These are phyloP conservation scores for Phialemoniopsis sp. DNA, from an alignment of 2,329 filamentous ascomycete genomes.

Conservation along the genomic window DNA sequence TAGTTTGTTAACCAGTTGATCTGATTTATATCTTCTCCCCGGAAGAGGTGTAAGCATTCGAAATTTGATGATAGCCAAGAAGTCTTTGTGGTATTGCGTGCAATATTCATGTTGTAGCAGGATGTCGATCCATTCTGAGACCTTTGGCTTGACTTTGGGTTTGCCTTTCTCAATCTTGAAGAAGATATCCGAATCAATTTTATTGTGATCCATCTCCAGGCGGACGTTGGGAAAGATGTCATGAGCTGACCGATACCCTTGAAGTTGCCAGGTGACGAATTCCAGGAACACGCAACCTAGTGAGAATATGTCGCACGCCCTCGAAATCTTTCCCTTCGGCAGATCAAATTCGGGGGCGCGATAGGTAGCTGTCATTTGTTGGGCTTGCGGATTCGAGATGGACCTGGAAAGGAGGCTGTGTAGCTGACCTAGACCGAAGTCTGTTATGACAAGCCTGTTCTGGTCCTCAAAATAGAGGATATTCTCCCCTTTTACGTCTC, in stretches of 20 bases:
- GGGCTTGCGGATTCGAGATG: neutral
- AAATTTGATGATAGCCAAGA: conserved; percentile 10
- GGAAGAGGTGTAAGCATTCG: conserved; percentile 11
- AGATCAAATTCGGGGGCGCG: conserved; percentile 31
- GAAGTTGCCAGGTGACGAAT: conserved; percentile 26
- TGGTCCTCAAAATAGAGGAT: conserved; percentile 10
- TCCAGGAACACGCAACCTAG: conserved; percentile 30
- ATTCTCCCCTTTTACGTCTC: conserved; percentile 16
- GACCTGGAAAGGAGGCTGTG: neutral
- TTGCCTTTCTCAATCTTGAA: conserved; percentile 8
- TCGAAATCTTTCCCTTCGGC: conserved; percentile 16
- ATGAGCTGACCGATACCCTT: conserved; percentile 12
- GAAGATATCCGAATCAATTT: conserved; percentile 11
- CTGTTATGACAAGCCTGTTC: conserved; percentile 4
- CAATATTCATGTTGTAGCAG: conserved; percentile 7
- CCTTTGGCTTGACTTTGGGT: conserved; percentile 7
- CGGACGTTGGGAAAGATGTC: conserved; percentile 7
- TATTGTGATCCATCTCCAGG: conserved; percentile 4
- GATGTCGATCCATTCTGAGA: conserved; percentile 7
- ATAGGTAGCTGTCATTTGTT: conserved; percentile 22
- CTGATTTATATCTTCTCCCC: conserved; percentile 5
- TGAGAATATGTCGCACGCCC: conserved; percentile 28
- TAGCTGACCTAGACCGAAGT: conserved; percentile 10
- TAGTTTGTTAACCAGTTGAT: neutral
- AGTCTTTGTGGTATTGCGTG: conserved; percentile 7